These are phyloP conservation scores for Pythium brassicae DNA, from an alignment of 352 stramenopile genomes.

Conservation along the genomic window DNA sequence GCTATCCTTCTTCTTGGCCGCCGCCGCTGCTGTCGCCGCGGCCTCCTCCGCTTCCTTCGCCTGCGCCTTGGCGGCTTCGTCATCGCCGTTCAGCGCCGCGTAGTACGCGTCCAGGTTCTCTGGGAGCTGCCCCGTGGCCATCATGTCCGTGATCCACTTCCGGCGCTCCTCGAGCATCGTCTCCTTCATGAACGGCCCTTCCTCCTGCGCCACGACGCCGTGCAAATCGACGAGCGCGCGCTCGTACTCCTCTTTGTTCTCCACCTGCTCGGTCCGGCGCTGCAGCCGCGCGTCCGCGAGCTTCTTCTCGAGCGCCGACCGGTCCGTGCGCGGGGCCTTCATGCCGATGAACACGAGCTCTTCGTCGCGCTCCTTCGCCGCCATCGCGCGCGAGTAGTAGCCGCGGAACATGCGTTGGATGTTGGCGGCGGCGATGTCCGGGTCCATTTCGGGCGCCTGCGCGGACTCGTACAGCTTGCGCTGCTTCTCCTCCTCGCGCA, in stretches of 20 bases:
- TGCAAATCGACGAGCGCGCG: conserved; percentile 86
- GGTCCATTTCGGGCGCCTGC: conserved; percentile 77
- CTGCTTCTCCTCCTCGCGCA: conserved; percentile 84
- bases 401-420: conserved; percentile 90
- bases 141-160: conserved; percentile 91
- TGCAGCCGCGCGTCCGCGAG: conserved; percentile 76
- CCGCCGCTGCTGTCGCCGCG: conserved; percentile 17
- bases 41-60: conserved; percentile 48
- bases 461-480: conserved; percentile 71
- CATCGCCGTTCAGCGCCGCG: conserved; percentile 33
- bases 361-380: conserved; percentile 65
- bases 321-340: conserved; percentile 61
- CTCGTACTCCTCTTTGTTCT: conserved; percentile 92
- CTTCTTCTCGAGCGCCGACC: conserved; percentile 65
- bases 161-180: conserved; percentile 89
- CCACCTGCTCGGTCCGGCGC: conserved; percentile 85
- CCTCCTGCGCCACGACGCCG: conserved; percentile 71
- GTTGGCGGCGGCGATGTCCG: conserved; percentile 88
- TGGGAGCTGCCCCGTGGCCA: conserved; percentile 78
- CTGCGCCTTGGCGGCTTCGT: conserved; percentile 47
- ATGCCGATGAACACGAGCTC: conserved; percentile 93
- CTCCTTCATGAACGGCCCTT: conserved; percentile 92
- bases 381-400: conserved; percentile 61
- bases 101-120: conserved; percentile 91
- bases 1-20: conserved; percentile 26